Conservation (phyloP, 495 filamentous ascomycete species). For the Copromyces sp. region DNA sequence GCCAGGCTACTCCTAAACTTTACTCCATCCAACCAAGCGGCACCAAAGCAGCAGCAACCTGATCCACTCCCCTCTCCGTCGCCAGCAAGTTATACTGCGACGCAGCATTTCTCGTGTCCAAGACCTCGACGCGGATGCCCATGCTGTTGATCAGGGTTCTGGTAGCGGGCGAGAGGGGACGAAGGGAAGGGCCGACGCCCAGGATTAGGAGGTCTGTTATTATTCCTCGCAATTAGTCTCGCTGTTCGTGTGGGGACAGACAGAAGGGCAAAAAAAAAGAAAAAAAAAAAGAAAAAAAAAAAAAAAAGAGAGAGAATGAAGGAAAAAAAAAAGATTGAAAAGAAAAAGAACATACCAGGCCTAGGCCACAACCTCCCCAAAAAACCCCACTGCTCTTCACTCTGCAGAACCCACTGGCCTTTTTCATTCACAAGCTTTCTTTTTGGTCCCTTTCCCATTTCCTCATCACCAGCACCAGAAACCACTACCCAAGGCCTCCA, state of each 20-base stretch:
- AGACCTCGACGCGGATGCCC: slow-evolving; percentile 78
- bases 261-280: neutral
- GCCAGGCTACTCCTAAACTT: neutral
- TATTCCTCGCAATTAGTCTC: slow-evolving; percentile 3
- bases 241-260: no score
- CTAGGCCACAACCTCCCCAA: slow-evolving; percentile 78
- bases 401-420: slow-evolving; percentile 68
- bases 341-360: slow-evolving; percentile 54
- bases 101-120: slow-evolving; percentile 90
- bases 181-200: slow-evolving; percentile 65
- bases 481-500: slow-evolving; percentile 69
- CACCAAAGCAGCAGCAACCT: slow-evolving; percentile 82
- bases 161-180: slow-evolving; percentile 66
- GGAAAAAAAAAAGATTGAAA: slow-evolving; percentile 4
- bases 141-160: slow-evolving; percentile 60
- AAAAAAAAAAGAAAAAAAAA: slow-evolving; percentile 2
- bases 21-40: slow-evolving; percentile 72
- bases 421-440: slow-evolving; percentile 55
- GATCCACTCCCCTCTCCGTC: slow-evolving; percentile 67
- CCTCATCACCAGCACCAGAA: neutral
- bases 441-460: neutral
- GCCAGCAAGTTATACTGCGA: slow-evolving; percentile 82
- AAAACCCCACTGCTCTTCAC: slow-evolving; percentile 59
- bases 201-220: slow-evolving; percentile 74
- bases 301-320: neutral